Base-by-base conservation (phyloP, 2,329 filamentous ascomycete genomes). In the Mollisiaceae sp. region DNA sequence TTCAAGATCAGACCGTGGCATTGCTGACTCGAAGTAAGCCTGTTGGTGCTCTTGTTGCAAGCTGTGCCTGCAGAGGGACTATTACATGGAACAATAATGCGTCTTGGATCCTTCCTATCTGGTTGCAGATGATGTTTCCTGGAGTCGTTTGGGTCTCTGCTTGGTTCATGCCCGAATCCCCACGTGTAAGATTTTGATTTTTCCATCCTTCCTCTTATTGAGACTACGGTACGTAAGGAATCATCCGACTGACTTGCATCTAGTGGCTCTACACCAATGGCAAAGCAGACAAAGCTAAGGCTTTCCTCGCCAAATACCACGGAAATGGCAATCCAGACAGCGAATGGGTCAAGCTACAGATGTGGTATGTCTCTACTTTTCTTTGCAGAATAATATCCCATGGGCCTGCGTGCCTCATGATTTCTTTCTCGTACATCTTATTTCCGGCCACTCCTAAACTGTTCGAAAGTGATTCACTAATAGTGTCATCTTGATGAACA, bases 11-110 rank as follows among this genome's bases (percentile, higher is more conserved):
- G 27, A 32, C 6, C 27, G 27, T 32, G 27, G 27, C 27, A 32
- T 32, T 6, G 27, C 27, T 32, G 6, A 32, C 27, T 9, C 32
- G 27, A 35, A 45, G 27, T 18, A 35, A 80, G 80, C 81, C 80
- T 67, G 79, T 84, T 11, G 83, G 83, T 8, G 80, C 78, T 60
- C 85, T 88, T 59, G 78, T 86, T 12, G 83, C 85, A 1, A 80
- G 79, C 1, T 84, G 84, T 77, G 79, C 81, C 2, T 79, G 83
- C 6, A 82, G 85, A 61, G 86, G 84, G 24, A 79, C 76, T 71
- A 77, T 78, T n/a, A 80, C 77, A 59, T 72, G 82, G n/a, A 69
- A 76, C 3, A 74, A 71, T 1, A 66, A 72, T 6, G 66, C 77
- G 3, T 78, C 79, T 5, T 85, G 82, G 81, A 72, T 81, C 15